Evolutionary conservation across 2,329 filamentous ascomycete genomes (phyloP), one percentile per base, ranked within the genome.

Genomic region (Fusarium austroafricanum): DNA sequence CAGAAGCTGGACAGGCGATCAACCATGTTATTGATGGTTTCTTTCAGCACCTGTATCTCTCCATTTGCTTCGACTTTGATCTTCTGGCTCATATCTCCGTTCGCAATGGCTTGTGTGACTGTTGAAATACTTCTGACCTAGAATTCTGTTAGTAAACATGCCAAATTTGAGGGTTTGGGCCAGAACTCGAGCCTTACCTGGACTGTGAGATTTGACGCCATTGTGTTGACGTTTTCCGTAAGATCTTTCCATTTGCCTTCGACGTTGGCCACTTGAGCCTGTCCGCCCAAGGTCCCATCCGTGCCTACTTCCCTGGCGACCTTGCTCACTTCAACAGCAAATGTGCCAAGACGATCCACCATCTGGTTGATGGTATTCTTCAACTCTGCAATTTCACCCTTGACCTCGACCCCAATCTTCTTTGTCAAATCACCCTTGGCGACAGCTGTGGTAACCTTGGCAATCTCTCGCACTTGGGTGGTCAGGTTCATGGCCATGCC

Each of bases 341-440:
- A 98, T 44, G 95, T 95, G 72, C 96, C 93, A 43, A 98, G 86
- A 74, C 97, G 94, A 79, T 98, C 95, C 77, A 98, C 96, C 95
- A 98, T 98, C 76, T 92, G 96, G 80, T 98, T 98, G 83, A 98
- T 98, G 10, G 95, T 99, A 75, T 94, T 93, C 82, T 99, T 99
- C 66, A 99, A 84, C 77, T 97, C 93, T 52, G 96, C 82, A 73
- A 99, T 98, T 82, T 99, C 96, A 75, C 95, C 95, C 78, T 94
- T 90, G 53, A 94, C 96, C 73, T 96, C 93, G 68, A 97, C 93
- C 65, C 93, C 92, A 76, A 99, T 97, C 83, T 97, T 98, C 82
- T 96, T 93, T 65, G 93, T 97, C 66, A 99, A 83, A 80, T 99
- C 95, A 75, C 95, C 95, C 78, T 92, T 92, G 51, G 95, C 95